Base-by-base conservation (phyloP, 371 early-diverging fungal species). In the Apophysomyces variabilis region DNA sequence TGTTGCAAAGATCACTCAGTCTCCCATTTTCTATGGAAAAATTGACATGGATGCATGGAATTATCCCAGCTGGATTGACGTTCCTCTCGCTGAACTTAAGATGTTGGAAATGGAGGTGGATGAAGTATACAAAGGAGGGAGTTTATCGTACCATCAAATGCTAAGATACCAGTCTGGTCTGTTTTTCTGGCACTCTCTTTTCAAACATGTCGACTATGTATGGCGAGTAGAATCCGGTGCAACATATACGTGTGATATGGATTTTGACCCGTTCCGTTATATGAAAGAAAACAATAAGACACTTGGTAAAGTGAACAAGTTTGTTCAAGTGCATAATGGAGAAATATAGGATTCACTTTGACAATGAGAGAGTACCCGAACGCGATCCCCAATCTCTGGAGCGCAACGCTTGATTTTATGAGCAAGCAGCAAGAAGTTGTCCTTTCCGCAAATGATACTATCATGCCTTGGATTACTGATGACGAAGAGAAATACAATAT, bases 171-270 rank as follows among this genome's bases (percentile, higher is more conserved):
- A 94, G 44, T 90, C 96, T 2, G 97, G 98, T 0, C 86, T 92
- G 66, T 94, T 96, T 71, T 95, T 86, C 71, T 80, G 85, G 67
- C 96, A 98, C 69, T 89, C 90, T 37, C 75, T 93, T 3, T 69
- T 96, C 56, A 64, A 79, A 43, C 76, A 91, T 56, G 96, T 89
- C 44, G 92, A 96, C 21, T 98, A 89, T 71, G 95, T 95, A 67
- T 99, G 99, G 99, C 79, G 98, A 1, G 84, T 98, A n/a, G 99
- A 98, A 74, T 96, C 99, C 0, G 93, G 88, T 13, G 92, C 95
- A 26, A 66, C 87, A 62, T 96, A 92, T 71, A 78, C 80, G 38
- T 99, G 98, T 71, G 86, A 94, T 45, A 88, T 98, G 65, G 85
- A 87, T 50, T 86, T 88, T 65, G 98, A 98, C 74, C 94, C 94